Percentiles rank a stretch among this genome's conserved stretches.
Evolutionary conservation across 129 eudicot genomes (phyloP).

Genomic region (Helianthus tuberosus): DNA sequence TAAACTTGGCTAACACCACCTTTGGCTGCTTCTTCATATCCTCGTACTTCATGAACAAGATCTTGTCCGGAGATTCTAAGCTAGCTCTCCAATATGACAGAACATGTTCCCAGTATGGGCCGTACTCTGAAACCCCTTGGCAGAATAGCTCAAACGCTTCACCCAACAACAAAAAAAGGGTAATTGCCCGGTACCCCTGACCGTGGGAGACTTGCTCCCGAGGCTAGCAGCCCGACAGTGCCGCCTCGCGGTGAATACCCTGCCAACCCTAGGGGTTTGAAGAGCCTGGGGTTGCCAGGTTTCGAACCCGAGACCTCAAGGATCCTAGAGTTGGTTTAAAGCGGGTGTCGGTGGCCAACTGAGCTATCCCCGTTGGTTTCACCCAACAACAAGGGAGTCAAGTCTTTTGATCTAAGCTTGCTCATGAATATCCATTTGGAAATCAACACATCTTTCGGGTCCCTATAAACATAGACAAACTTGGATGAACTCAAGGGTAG

Average conservation of each 20-base stretch:
- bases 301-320: no score
- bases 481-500: neutral
- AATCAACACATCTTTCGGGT: neutral
- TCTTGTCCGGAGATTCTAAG: constrained; percentile 30
- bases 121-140: constrained; percentile 32
- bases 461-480: neutral
- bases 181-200: no score
- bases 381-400: neutral
- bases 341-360: no score
- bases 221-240: no score
- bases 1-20: neutral
- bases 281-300: no score
- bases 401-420: constrained; percentile 7
- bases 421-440: neutral
- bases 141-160: constrained; percentile 39
- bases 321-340: no score
- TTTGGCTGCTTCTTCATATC: constrained; percentile 40
- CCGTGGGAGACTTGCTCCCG: no score
- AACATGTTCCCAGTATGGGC: constrained; percentile 51
- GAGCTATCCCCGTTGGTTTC: no score
- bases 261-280: no score
- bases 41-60: constrained; percentile 47
- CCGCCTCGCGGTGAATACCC: no score
- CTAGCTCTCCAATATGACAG: constrained; percentile 44
- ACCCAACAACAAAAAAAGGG: no score